Evolutionary conservation across 257 asterid species (phyloP).

Genomic region (Datura wrightii): DNA sequence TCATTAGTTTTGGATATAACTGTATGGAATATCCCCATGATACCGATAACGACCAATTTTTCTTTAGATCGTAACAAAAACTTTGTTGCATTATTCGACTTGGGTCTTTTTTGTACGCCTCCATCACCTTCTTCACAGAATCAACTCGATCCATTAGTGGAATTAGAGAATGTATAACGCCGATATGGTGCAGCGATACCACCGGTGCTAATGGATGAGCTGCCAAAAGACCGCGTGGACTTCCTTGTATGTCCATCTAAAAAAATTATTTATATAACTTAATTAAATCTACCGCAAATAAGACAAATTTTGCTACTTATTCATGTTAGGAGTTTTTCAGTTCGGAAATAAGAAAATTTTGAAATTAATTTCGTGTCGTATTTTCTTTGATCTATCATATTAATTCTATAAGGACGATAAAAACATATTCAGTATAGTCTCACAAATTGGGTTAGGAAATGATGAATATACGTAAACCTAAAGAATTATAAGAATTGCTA

Average conservation of each 20-base stretch:
- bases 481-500: not conserved
- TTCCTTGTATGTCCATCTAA: slow-evolving; percentile 73
- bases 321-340: not conserved
- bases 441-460: no score
- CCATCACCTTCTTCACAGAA: slow-evolving; percentile 54
- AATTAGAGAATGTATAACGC: slow-evolving; percentile 62
- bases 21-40: slow-evolving; percentile 85
- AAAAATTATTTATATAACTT: not conserved
- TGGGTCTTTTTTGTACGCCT: slow-evolving; percentile 62
- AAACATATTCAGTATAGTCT: no score
- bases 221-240: slow-evolving; percentile 74
- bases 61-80: slow-evolving; percentile 58
- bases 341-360: not conserved
- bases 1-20: slow-evolving; percentile 53
- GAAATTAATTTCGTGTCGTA: not conserved
- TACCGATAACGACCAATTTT: slow-evolving; percentile 69
- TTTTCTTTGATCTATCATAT: no score
- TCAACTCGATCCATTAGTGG: slow-evolving; percentile 49
- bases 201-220: slow-evolving; percentile 86
- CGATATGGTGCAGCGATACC: slow-evolving; percentile 80
- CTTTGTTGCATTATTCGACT: slow-evolving; percentile 66
- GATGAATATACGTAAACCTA: no score
- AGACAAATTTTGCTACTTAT: not conserved
- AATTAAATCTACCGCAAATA: no score
- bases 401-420: no score